Evolutionary conservation across 805 yeast species (phyloP).

Genomic region (Sungouiozyma ichnusensis): DNA sequence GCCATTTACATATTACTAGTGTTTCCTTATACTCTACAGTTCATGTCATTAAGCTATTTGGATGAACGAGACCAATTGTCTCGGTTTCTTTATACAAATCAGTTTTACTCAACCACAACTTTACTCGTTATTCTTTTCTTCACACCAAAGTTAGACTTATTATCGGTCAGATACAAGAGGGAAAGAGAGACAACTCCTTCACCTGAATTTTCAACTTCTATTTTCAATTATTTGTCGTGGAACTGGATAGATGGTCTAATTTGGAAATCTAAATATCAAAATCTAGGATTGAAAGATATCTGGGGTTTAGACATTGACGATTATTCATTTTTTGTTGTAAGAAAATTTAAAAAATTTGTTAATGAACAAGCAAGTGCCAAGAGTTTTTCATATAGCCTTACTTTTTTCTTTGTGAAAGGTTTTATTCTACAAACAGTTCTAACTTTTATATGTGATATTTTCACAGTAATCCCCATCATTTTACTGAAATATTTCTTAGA

Average conservation of each 20-base stretch:
- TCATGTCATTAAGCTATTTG: not conserved
- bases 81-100: not conserved
- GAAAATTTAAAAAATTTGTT: conserved; percentile 41
- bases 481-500: conserved; percentile 64
- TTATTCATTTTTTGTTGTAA: conserved; percentile 55
- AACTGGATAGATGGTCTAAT: conserved; percentile 63
- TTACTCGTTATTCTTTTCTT: not conserved
- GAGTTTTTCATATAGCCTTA: conserved; percentile 46
- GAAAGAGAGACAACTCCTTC: conserved; percentile 49
- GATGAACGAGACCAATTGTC: not conserved
- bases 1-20: not conserved
- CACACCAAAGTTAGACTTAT: not conserved
- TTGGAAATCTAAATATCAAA: conserved; percentile 43
- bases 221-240: conserved; percentile 49
- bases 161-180: conserved; percentile 28
- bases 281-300: conserved; percentile 48
- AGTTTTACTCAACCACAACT: not conserved
- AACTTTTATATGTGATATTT: conserved; percentile 52
- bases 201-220: conserved; percentile 51
- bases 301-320: conserved; percentile 73
- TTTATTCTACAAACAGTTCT: conserved; percentile 52
- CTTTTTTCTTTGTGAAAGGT: conserved; percentile 47
- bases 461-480: conserved; percentile 63
- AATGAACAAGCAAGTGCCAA: conserved; percentile 25
- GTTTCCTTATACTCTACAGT: not conserved